Evolutionary conservation across 371 early-diverging fungal species (phyloP).

Genomic region (Zychaea mexicana): DNA sequence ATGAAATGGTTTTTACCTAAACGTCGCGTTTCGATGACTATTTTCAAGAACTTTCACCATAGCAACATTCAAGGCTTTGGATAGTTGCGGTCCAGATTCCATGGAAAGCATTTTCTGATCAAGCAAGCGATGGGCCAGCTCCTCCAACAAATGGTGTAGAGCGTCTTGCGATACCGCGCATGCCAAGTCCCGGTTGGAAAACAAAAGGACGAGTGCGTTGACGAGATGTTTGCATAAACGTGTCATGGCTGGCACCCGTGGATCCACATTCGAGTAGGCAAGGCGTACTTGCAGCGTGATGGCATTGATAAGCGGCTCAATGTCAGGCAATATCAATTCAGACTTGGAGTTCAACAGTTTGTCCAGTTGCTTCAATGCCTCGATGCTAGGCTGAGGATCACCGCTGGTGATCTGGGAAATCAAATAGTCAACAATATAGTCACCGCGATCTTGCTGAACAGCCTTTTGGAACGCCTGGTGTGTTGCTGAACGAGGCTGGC

Average conservation of each 20-base stretch:
- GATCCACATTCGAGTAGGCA: conserved; percentile 69
- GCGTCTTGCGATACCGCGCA: conserved; percentile 60
- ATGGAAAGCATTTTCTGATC: conserved; percentile 71
- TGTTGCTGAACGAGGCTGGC: conserved; percentile 24
- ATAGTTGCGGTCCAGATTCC: conserved; percentile 69
- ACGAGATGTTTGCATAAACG: conserved; percentile 80
- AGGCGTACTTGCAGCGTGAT: conserved; percentile 80
- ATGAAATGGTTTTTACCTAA: conserved; percentile 44
- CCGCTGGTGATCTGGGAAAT: conserved; percentile 77
- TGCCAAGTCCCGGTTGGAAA: conserved; percentile 70
- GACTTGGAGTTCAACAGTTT: conserved; percentile 57
- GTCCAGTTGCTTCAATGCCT: conserved; percentile 84
- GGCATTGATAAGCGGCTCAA: conserved; percentile 73
- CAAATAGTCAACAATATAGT: conserved; percentile 65
- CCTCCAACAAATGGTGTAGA: conserved; percentile 69
- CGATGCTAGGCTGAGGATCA: conserved; percentile 71
- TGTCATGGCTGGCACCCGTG: conserved; percentile 43
- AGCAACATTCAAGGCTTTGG: conserved; percentile 82
- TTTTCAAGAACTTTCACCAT: conserved; percentile 90
- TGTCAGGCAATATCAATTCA: conserved; percentile 59
- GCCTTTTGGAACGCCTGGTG: conserved; percentile 25
- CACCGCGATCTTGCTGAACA: conserved; percentile 24
- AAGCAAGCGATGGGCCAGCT: conserved; percentile 76
- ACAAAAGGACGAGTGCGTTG: conserved; percentile 76
- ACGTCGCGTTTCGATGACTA: conserved; percentile 75